Percentiles rank a stretch among this genome's conserved stretches.
These are phyloP conservation scores for Fusarium tuaranense DNA, from an alignment of 2,329 filamentous ascomycete species.

Conservation along the genomic window DNA sequence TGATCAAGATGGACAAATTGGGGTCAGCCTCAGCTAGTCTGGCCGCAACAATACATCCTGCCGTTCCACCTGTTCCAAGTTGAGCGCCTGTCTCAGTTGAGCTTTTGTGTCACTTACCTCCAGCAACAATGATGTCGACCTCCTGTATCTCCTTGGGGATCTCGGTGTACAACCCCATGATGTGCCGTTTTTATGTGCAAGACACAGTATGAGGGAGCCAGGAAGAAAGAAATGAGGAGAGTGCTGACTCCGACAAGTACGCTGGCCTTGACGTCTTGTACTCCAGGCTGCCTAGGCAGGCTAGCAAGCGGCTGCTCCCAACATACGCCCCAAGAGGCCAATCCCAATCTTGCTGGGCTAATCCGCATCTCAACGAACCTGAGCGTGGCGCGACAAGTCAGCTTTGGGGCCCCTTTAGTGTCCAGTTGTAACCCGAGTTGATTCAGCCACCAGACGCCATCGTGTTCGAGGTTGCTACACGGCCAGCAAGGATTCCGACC, in stretches of 20 bases:
- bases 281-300: background rate
- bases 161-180: background rate
- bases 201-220: background rate
- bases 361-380: background rate
- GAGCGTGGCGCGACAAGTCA: background rate
- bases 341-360: background rate
- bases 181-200: background rate
- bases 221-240: background rate
- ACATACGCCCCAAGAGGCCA: background rate
- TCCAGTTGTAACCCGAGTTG: background rate
- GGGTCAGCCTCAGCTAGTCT: background rate
- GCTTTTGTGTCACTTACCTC: background rate
- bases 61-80: background rate
- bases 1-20: background rate
- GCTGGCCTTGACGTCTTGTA: background rate
- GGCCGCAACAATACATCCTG: background rate
- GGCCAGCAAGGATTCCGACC: background rate
- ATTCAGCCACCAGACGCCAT: background rate
- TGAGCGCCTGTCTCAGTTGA: background rate
- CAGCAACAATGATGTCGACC: background rate
- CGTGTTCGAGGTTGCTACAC: background rate
- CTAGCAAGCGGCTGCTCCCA: background rate
- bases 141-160: background rate
- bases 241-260: background rate
- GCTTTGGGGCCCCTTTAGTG: background rate